Base-by-base conservation (phyloP, 164 flowering plant genomes). In the Hamamelis virginiana region DNA sequence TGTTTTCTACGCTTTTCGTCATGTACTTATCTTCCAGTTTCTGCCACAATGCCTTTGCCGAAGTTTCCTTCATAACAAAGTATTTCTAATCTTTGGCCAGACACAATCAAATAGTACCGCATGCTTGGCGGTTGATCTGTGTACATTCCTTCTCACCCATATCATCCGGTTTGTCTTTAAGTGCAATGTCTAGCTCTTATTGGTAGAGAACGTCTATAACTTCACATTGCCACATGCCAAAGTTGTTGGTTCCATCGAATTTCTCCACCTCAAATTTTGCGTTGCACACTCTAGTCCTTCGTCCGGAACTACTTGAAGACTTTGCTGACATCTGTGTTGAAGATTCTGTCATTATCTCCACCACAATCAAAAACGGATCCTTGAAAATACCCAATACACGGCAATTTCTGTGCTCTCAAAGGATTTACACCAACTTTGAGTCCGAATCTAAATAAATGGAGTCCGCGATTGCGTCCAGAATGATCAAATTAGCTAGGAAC, bases 181-280 rank as follows among this genome's bases (percentile, higher is more conserved):
- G 19, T n/a, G 22, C 14, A 8, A 19, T 43, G 4, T 63, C 51
- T 10, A 45, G 21, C 23, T 22, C 23, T 13, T 63, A 15, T 13
- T 45, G 25, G 26, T 16, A 21, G 4, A 21, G 15, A 18, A 62
- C 1, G 18, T 45, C 52, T 14, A 44, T 4, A 4, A 44, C 50
- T 22, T 45, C 25, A 45, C 66, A 63, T 6, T 63, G 52, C 66
- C 66, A 63, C 21, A 62, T 41, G 2, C 65, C 65, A 62, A 62
- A 33, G 47, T 62, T 62, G 18, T 62, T 62, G 12, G 45, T 15
- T 10, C 45, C 65, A 38, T 62, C 47, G n/a, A 62, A 62, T 16
- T 62, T 62, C 18, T 62, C 65, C 16, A 63, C 25, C 22, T 63
- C 52, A 19, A 45, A 45, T 28, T 22, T 63, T 18, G 56, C 22